These are phyloP conservation scores for Arxiozyma slooffiae DNA, from an alignment of 1,139 yeast species.

Conservation along the genomic window DNA sequence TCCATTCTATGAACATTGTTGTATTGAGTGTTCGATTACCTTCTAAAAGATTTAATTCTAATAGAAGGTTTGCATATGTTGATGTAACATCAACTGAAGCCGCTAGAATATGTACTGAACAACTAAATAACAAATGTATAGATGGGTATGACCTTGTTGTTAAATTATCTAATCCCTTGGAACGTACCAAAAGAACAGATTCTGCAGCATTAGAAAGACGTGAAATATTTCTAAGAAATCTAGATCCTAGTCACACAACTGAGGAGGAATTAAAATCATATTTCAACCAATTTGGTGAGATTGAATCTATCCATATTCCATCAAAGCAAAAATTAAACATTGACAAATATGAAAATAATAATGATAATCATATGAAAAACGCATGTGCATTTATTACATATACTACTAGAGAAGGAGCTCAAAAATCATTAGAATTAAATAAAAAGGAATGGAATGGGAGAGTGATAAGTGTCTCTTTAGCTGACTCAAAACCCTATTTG, in stretches of 20 bases:
- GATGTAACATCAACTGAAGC: constrained; percentile 42
- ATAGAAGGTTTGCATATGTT: constrained; percentile 67
- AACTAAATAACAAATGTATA: constrained; percentile 35
- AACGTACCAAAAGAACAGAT: constrained; percentile 34
- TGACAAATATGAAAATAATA: background rate
- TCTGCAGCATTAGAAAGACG: constrained; percentile 41
- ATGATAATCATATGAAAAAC: constrained; percentile 20
- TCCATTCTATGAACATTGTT: constrained; percentile 35
- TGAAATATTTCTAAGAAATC: constrained; percentile 44
- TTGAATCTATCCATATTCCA: constrained; percentile 45
- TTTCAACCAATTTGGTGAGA: constrained; percentile 38
- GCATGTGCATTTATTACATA: constrained; percentile 54
- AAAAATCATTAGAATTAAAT: constrained; percentile 36
- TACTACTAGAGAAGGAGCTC: constrained; percentile 25
- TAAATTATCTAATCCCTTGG: constrained; percentile 47
- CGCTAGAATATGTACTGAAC: constrained; percentile 41
- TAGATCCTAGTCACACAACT: constrained; percentile 37
- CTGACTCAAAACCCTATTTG: constrained; percentile 32
- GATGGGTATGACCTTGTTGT: constrained; percentile 39
- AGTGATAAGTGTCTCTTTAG: constrained; percentile 37
- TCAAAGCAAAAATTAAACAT: constrained; percentile 21
- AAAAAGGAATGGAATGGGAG: constrained; percentile 36
- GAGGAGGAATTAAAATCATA: constrained; percentile 27
- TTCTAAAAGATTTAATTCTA: constrained; percentile 44
- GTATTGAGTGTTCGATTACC: constrained; percentile 55